Evolutionary conservation across 495 filamentous ascomycete genomes (phyloP).

Genomic region (Trichoderma reesei): DNA sequence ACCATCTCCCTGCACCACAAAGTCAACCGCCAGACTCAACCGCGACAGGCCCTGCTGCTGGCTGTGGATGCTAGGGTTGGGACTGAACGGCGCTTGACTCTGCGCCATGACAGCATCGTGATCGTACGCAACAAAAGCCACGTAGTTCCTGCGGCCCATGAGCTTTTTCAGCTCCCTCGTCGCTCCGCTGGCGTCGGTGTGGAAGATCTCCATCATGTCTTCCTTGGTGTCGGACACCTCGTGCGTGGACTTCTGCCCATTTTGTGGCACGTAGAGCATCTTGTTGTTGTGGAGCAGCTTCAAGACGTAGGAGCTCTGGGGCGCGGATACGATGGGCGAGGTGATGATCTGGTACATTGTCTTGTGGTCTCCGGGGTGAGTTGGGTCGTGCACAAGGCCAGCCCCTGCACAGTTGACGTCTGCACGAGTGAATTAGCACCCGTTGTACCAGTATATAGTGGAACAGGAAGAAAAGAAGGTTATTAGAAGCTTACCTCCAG

Average conservation of each 20-base stretch:
- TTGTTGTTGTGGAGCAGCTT: constrained; percentile 90
- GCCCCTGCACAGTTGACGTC: constrained; percentile 88
- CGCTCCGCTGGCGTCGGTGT: constrained; percentile 72
- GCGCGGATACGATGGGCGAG: constrained; percentile 81
- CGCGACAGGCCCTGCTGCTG: constrained; percentile 44
- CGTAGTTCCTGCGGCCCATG: constrained; percentile 88
- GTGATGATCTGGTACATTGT: constrained; percentile 98
- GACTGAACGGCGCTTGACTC: constrained; percentile 26
- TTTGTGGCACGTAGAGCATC: constrained; percentile 77
- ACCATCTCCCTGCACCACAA: constrained; percentile 92
- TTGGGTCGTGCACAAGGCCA: constrained; percentile 87
- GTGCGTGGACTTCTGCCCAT: constrained; percentile 71
- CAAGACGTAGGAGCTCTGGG: constrained; percentile 72
- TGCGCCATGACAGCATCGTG: constrained; percentile 60
- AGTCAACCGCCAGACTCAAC: constrained; percentile 86
- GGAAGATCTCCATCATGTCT: constrained; percentile 99
- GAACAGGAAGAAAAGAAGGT: not conserved
- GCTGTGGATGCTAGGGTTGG: constrained; percentile 20
- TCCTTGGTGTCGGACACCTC: constrained; percentile 82
- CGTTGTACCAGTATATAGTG: not conserved
- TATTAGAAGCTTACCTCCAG: constrained; percentile 47
- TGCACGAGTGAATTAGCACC: constrained; percentile 17
- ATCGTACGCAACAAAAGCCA: constrained; percentile 89
- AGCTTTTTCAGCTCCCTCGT: constrained; percentile 75
- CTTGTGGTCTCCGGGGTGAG: constrained; percentile 86